These are phyloP conservation scores for Backusella luteola DNA, from an alignment of 192 early-diverging fungal genomes.

Conservation along the genomic window DNA sequence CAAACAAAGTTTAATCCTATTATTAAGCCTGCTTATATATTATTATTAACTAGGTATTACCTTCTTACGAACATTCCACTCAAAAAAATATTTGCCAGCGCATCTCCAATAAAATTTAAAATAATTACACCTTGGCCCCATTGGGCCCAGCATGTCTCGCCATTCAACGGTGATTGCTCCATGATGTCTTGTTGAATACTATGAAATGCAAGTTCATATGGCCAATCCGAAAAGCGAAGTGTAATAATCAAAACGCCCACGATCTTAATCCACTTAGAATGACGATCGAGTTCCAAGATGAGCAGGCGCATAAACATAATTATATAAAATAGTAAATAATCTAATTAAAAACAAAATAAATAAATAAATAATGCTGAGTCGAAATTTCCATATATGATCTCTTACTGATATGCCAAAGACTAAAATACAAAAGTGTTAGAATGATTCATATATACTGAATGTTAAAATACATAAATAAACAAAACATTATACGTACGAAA, in stretches of 20 bases:
- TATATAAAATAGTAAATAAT: constrained; percentile 27
- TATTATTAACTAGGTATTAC: not conserved
- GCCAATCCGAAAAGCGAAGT: constrained; percentile 27
- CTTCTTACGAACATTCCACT: constrained; percentile 33
- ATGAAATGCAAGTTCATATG: constrained; percentile 23
- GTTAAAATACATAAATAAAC: not conserved
- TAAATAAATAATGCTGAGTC: not conserved
- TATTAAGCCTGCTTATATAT: not conserved
- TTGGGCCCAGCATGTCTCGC: constrained; percentile 18
- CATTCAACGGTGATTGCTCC: not conserved
- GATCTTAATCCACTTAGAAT: constrained; percentile 14
- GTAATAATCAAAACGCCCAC: constrained; percentile 20
- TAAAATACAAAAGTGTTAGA: not conserved
- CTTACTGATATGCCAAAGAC: constrained; percentile 27
- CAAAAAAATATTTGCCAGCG: constrained; percentile 27
- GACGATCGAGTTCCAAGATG: constrained; percentile 10
- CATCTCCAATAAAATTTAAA: constrained; percentile 33
- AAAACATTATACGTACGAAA: constrained; percentile 19
- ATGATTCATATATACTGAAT: not conserved
- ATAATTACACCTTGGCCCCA: constrained; percentile 31
- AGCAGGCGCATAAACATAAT: constrained; percentile 26
- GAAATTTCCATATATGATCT: not conserved
- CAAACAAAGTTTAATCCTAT: not conserved
- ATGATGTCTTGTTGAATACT: constrained; percentile 9
- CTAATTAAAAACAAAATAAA: not conserved